Conservation (phyloP, 2,329 filamentous ascomycete species). For the Dactylellina cionopaga region DNA sequence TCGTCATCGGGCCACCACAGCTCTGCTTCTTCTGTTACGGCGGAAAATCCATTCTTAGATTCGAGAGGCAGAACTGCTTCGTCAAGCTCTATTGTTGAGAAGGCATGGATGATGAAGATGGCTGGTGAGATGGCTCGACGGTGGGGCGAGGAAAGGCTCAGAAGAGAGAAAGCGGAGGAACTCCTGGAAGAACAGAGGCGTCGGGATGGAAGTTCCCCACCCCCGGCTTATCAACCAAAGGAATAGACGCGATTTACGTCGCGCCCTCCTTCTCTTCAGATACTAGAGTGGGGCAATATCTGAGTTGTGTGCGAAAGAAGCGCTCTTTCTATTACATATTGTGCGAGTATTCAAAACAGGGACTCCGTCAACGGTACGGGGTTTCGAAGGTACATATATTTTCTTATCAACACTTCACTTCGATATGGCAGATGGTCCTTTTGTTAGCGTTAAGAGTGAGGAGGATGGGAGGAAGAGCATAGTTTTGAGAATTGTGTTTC, state of each 20-base stretch:
- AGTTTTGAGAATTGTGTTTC: slow-evolving; percentile 42
- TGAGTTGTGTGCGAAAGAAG: too few relatives aligned
- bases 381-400: slow-evolving; percentile 33
- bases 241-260: slow-evolving; percentile 15
- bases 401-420: slow-evolving; percentile 27
- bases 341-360: slow-evolving; percentile 14
- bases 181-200: slow-evolving; percentile 53
- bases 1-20: slow-evolving; percentile 42
- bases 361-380: slow-evolving; percentile 18
- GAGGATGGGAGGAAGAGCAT: slow-evolving; percentile 1
- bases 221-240: slow-evolving; percentile 40
- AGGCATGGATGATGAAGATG: slow-evolving; percentile 92
- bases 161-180: slow-evolving; percentile 53
- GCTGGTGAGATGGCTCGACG: slow-evolving; percentile 87
- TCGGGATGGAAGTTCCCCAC: slow-evolving; percentile 52
- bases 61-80: slow-evolving; percentile 51
- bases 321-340: slow-evolving; percentile 30
- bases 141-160: slow-evolving; percentile 84
- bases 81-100: slow-evolving; percentile 72
- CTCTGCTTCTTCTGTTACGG: slow-evolving; percentile 29
- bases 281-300: too few relatives aligned
- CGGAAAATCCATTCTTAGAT: slow-evolving; percentile 45
- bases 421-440: slow-evolving; percentile 3
- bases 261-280: slow-evolving; percentile 1
- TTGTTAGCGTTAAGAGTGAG: not conserved